Evolutionary conservation across 2,329 filamentous ascomycete genomes (phyloP), one percentile per base, ranked within the genome.

Genomic region (Clarireedia hainanense): DNA sequence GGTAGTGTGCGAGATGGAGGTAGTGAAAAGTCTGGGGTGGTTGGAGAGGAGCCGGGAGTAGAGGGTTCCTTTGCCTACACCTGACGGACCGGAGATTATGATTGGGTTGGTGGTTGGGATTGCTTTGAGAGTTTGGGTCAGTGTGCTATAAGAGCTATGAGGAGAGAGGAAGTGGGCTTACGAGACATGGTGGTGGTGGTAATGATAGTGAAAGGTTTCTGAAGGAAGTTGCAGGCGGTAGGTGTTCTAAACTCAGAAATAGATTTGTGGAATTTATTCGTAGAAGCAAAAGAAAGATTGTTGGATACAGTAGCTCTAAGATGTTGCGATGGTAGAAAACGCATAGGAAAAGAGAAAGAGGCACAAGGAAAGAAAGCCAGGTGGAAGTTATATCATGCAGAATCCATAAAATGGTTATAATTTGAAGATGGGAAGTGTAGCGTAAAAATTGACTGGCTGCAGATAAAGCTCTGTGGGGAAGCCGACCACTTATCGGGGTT

Each of bases 21-120:
- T 76, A 23, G 75, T 77, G 67, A 83, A 85, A 58, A 73, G 74
- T 57, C 74, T 70, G 20, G 81, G 81, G 68, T 78, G 76, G 26
- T 76, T 73, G 5, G 73, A 75, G 69, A 90, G 86, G 50, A 92
- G 83, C 48, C 80, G 77, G 67, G 84, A 84, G 71, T 88, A 85
- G 59, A 92, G 83, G 12, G 89, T 92, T 64, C 86, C 88, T 74
- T 94, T 94, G 63, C 89, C 89, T 48, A 89, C 82, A 69, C 89
- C 89, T 10, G 83, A 87, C 59, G 89, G 89, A 55, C 89, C 89
- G 49, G 84, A 89, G 71, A 94, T 86, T 65, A 94, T 84, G 66
- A 92, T 77, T 14, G 87, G 88, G 62, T 52, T 56, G 55, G 65
- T 63, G 47, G 49, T 53, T 27, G 57, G 61, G 58, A 47, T 37